Conservation (phyloP, 2,329 filamentous ascomycete species). For the Exophiala spinifera region DNA sequence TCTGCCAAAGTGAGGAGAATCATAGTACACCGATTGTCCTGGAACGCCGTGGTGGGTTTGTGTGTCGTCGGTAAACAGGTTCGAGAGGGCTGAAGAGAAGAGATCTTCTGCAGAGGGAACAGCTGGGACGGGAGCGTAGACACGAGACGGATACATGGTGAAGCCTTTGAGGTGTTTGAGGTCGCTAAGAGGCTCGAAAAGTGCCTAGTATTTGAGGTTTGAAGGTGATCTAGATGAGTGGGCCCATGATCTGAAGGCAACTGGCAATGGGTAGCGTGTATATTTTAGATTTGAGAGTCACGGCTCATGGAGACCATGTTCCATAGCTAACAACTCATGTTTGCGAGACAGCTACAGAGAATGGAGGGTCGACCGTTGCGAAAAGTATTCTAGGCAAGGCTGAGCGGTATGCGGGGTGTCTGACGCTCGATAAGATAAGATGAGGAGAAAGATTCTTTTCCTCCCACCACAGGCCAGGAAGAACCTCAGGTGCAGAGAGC, state of each 20-base stretch:
- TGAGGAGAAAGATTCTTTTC: neutral
- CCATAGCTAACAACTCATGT: no score
- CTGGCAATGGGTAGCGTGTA: no score
- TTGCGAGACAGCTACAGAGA: no score
- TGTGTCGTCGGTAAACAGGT: constrained; percentile 56
- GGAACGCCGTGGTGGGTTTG: constrained; percentile 54
- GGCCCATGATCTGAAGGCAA: no score
- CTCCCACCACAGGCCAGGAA: neutral
- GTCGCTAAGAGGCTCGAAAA: no score
- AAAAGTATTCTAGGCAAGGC: no score
- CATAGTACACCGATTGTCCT: constrained; percentile 51
- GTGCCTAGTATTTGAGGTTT: no score
- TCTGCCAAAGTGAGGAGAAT: constrained; percentile 41
- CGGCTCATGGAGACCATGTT: no score
- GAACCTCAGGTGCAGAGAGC: no score
- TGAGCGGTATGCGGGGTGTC: neutral
- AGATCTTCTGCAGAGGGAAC: constrained; percentile 49
- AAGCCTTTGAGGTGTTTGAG: no score
- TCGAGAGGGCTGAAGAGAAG: constrained; percentile 52
- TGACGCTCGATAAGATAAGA: constrained; percentile 13
- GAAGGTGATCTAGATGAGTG: no score
- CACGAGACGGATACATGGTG: constrained; percentile 19
- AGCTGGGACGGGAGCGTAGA: constrained; percentile 12
- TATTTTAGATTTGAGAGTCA: neutral
- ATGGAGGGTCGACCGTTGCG: no score